Evolutionary conservation across 495 filamentous ascomycete species (phyloP).

Genomic region (Pseudevernia furfuracea): DNA sequence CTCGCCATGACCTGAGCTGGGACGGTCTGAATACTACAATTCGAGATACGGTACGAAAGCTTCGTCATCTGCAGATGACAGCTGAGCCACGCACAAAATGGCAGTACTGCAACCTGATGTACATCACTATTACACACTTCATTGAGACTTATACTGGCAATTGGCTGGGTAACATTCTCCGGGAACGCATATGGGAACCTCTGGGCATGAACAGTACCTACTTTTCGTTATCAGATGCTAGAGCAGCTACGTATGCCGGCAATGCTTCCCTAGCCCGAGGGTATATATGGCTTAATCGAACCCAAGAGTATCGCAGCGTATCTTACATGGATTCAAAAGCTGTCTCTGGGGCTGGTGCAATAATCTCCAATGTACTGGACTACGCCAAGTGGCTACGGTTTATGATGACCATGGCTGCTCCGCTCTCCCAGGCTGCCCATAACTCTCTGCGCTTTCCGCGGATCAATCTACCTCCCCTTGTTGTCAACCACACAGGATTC

Average conservation of each 20-base stretch:
- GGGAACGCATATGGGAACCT: constrained; percentile 39
- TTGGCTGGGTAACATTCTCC: constrained; percentile 39
- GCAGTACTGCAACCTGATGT: constrained; percentile 51
- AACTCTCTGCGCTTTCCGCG: constrained; percentile 34
- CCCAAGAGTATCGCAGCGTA: constrained; percentile 19
- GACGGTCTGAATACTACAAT: constrained; percentile 24
- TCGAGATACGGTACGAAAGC: constrained; percentile 31
- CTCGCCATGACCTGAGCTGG: constrained; percentile 37
- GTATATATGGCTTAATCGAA: constrained; percentile 27
- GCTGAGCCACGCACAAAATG: constrained; percentile 35
- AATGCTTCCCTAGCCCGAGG: constrained; percentile 24
- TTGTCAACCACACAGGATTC: constrained; percentile 11
- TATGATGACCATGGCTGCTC: constrained; percentile 29
- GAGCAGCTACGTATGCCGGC: constrained; percentile 21
- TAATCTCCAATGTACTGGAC: constrained; percentile 45
- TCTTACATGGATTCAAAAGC: constrained; percentile 27
- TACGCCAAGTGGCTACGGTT: constrained; percentile 45
- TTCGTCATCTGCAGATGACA: constrained; percentile 39
- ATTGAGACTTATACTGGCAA: constrained; percentile 38
- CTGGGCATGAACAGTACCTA: constrained; percentile 46
- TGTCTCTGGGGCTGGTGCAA: constrained; percentile 43
- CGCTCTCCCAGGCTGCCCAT: constrained; percentile 33
- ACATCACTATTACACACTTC: constrained; percentile 36
- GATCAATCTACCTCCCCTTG: constrained; percentile 19
- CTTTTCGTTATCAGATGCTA: constrained; percentile 37